Percentiles rank a stretch among this genome's conserved stretches.
phyloP scores from a whole-genome alignment of 139 green algal genomes.

The Volvox reticuliferus region DNA sequence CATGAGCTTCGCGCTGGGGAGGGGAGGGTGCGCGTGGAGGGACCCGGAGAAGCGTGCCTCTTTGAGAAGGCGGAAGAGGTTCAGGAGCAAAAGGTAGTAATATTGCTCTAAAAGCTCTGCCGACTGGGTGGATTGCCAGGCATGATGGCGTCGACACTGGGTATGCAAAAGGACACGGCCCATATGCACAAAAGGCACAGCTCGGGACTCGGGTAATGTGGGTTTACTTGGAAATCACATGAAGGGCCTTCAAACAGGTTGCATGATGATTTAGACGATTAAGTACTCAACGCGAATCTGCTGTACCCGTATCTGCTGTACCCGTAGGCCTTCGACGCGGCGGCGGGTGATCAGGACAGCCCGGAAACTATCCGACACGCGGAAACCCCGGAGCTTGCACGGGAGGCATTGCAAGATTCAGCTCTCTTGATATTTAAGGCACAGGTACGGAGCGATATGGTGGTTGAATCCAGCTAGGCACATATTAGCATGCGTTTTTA shows the following conservation, averaged over 20 bases:
- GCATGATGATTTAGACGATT: not conserved
- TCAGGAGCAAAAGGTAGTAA: constrained; percentile 61
- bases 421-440: constrained; percentile 69
- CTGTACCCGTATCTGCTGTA: not conserved
- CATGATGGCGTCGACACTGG: no score
- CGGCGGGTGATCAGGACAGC: constrained; percentile 43
- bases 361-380: constrained; percentile 63
- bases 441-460: constrained; percentile 39
- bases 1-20: constrained; percentile 53
- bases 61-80: constrained; percentile 69
- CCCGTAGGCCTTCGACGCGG: constrained; percentile 32
- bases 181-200: no score
- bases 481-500: no score
- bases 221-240: no score
- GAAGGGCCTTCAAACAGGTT: no score
- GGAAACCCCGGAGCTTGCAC: constrained; percentile 71
- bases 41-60: constrained; percentile 46
- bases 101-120: not conserved
- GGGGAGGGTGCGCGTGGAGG: constrained; percentile 53
- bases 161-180: no score
- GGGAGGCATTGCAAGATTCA: constrained; percentile 63
- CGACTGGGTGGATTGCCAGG: no score
- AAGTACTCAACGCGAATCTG: no score
- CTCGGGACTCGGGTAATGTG: no score
- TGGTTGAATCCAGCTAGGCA: no score